Base-by-base conservation (phyloP, 768 basidiomycete genomes). In the Pleurotus djamor region DNA sequence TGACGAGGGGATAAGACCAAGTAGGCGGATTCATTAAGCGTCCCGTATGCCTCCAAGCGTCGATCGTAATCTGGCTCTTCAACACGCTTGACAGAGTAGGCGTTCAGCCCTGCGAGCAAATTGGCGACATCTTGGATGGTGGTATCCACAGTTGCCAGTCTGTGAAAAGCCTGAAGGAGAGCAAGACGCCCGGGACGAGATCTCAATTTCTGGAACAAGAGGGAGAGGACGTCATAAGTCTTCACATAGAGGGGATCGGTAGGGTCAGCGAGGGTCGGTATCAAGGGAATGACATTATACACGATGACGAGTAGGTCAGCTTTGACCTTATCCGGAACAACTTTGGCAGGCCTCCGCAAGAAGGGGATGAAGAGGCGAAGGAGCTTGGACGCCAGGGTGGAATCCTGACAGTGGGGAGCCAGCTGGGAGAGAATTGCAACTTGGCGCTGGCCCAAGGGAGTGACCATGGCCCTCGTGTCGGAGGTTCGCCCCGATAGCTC, bases 1-100 rank as follows among this genome's bases (percentile, higher is more conserved):
- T 90, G 81, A 0, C 76, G 68, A 2, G 74, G 69, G 0, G 83
- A 77, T 2, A 94, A 68, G 0, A 75, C 71, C 51, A 68, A 63
- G 67, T 88, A 83, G 14, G 80, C 57, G 0, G 70, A 74, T 61
- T 95, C 94, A 70, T 94, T 96, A 51, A 98, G 74, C 10, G 68
- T 69, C 0, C 83, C 76, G 72, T 93, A 97, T 0, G 92, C 94
- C 1, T 72, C 69, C 2, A 98, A 76, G 1, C 97, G 88, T 33
- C 85, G 81, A 59, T 96, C 92, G 63, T 97, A 98, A 70, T 98
- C 94, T 2, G 95, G 92, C 67, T 98, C 95, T 59, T 96, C 94
- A 36, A 94, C 71, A 5, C 94, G 82, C 65, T 86, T 89, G 0
- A 71, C 71, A 0, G 95, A 96, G 68, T 88, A 99, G 0, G 96